Evolutionary conservation across 495 filamentous ascomycete genomes (phyloP), one percentile per base, ranked within the genome.

Genomic region (Margaritispora aquatica): DNA sequence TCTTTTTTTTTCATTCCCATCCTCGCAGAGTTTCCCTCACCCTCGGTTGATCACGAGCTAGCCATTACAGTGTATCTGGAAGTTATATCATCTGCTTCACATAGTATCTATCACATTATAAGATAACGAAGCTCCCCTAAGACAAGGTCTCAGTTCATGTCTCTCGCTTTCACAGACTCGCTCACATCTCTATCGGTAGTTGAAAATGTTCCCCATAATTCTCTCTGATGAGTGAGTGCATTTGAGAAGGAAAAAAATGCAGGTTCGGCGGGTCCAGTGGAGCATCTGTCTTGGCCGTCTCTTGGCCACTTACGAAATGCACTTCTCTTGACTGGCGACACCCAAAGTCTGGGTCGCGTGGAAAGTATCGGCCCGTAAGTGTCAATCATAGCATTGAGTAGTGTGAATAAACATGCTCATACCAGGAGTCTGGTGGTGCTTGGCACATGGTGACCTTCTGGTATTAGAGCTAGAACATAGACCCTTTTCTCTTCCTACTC

Each of bases 331-430:
- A 44, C 38, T 44, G 38, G 38, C 38, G 19, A 17, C 17, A n/a
- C 15, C 11, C 38, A 3, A n/a, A n/a, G 38, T 44, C 38, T 7
- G 19, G 38, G 38, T 8, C 11, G 38, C 17, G 17, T 44, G 10
- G 19, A 44, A n/a, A 44, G 38, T 44, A 17, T 8, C 38, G 38
- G 38, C 38, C 38, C 38, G 38, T 17, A 44, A 44, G 38, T 44
- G 38, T n/a, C 38, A 44, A n/a, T n/a, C 15, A 44, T 3, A n/a
- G n/a, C n/a, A n/a, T n/a, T n/a, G n/a, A n/a, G n/a, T 44, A 44
- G 38, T 44, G 38, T n/a, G 3, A 2, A 44, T 24, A 57, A 57
- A 57, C 46, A 50, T 51, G 55, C 55, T 57, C 55, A 57, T 24
- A 34, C 26, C 27, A 50, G 26, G 20, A 57, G 38, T n/a, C 4